Evolutionary conservation across 208 protist genomes (phyloP).

Genomic region (Leishmania gerbilli): DNA sequence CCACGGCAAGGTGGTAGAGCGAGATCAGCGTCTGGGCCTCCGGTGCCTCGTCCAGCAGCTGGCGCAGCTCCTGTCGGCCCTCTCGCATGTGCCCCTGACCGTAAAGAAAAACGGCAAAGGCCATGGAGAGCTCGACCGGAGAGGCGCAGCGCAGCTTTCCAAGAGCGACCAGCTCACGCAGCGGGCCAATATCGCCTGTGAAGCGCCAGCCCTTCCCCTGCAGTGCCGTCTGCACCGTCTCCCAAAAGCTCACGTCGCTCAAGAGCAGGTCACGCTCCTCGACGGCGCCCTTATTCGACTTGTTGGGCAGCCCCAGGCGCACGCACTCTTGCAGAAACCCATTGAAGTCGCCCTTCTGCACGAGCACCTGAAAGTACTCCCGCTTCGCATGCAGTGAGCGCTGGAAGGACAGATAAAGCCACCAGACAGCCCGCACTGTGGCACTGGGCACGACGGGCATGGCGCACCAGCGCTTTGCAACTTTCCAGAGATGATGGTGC

Average conservation of each 20-base stretch:
- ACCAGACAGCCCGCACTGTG: conserved; percentile 65
- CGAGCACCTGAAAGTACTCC: conserved; percentile 70
- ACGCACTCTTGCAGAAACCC: conserved; percentile 65
- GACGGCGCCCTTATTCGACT: conserved; percentile 2
- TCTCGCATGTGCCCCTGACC: conserved; percentile 62
- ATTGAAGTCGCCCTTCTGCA: conserved; percentile 44
- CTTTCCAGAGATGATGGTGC: conserved; percentile 75
- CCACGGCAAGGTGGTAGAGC: conserved; percentile 54
- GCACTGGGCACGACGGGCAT: conserved; percentile 42
- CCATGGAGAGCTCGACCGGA: conserved; percentile 42
- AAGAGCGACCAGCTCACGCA: conserved; percentile 49
- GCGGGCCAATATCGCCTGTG: conserved; percentile 31
- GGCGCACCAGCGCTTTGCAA: conserved; percentile 53
- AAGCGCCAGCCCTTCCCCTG: conserved; percentile 50
- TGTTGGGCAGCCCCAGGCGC: conserved; percentile 24
- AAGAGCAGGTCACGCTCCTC: conserved; percentile 32
- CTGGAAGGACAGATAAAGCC: conserved; percentile 62
- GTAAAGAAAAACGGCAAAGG: conserved; percentile 69
- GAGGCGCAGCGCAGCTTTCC: conserved; percentile 57
- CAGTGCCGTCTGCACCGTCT: conserved; percentile 59
- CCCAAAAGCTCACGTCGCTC: conserved; percentile 64
- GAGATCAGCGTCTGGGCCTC: conserved; percentile 49
- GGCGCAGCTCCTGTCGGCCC: conserved; percentile 45
- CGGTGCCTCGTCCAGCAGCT: conserved; percentile 49
- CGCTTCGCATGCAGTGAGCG: conserved; percentile 41